Evolutionary conservation across 2,329 filamentous ascomycete species (phyloP).

Genomic region (Talaromyces amestolkiae): DNA sequence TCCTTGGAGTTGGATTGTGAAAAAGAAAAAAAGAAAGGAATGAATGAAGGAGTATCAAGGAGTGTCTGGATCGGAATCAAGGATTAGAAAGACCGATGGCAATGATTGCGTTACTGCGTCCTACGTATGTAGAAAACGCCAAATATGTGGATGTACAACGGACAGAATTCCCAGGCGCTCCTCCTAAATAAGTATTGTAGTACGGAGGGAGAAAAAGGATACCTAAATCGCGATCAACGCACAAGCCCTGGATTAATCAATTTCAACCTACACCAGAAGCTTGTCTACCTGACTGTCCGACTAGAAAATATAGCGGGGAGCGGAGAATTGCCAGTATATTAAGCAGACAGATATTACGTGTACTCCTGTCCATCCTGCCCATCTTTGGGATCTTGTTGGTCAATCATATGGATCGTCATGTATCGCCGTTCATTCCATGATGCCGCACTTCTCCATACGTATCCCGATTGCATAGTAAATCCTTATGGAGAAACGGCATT

Average conservation of each 20-base stretch:
- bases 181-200: too few species aligned
- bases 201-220: neutral
- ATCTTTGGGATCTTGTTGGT: neutral
- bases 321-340: neutral
- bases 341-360: neutral
- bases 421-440: neutral
- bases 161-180: neutral
- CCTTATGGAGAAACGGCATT: neutral
- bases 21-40: slow-evolving; percentile 2
- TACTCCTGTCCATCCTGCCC: slow-evolving; percentile 7
- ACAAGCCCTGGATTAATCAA: neutral
- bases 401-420: neutral
- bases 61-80: slow-evolving; percentile 2
- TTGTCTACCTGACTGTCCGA: neutral
- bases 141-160: neutral
- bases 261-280: neutral
- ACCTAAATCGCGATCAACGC: neutral
- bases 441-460: neutral
- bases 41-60: slow-evolving; percentile 10
- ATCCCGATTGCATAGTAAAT: too few species aligned
- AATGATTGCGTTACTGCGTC: neutral
- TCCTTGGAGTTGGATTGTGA: too few species aligned
- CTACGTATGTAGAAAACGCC: neutral
- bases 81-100: neutral
- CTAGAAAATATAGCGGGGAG: neutral